A percentile compares a stretch with the other conserved stretches of the same genome.
phyloP scores from a whole-genome alignment of 108 stramenopile genomes.

The Aurantiochytrium sp. region DNA sequence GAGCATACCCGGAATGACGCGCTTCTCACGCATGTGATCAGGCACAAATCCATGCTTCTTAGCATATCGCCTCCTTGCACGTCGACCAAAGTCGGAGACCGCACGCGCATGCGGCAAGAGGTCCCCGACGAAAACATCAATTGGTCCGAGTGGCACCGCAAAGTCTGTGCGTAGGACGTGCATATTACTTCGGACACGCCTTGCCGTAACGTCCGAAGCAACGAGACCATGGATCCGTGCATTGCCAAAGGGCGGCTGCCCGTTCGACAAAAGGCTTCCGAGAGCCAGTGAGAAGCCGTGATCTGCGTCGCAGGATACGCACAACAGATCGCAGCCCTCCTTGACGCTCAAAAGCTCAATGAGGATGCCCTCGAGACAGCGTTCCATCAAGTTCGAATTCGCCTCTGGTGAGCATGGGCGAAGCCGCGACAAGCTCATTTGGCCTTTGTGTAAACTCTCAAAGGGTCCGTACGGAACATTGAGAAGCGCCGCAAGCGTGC shows the following conservation, averaged over 20 bases:
- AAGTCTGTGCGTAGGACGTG: neutral
- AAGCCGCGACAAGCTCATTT: neutral
- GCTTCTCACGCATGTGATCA: neutral
- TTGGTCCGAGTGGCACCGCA: neutral
- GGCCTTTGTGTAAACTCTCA: neutral
- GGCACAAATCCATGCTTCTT: neutral
- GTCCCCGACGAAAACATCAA: neutral
- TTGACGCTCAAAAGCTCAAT: neutral
- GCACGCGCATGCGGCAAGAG: neutral
- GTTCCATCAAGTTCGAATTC: neutral
- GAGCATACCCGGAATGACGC: neutral
- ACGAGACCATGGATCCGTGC: neutral
- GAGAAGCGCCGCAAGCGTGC: neutral
- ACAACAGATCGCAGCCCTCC: neutral
- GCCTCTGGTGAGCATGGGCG: neutral
- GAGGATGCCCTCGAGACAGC: neutral
- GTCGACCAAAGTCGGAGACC: neutral
- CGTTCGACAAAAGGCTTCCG: neutral
- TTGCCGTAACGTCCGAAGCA: neutral
- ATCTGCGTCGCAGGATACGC: neutral
- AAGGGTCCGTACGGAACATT: neutral
- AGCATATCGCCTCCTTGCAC: neutral
- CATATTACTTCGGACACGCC: neutral
- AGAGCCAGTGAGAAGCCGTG: neutral
- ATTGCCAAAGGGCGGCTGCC: neutral